Conservation (phyloP, 805 yeast genomes). For the Pichia rugopelliculosa region DNA sequence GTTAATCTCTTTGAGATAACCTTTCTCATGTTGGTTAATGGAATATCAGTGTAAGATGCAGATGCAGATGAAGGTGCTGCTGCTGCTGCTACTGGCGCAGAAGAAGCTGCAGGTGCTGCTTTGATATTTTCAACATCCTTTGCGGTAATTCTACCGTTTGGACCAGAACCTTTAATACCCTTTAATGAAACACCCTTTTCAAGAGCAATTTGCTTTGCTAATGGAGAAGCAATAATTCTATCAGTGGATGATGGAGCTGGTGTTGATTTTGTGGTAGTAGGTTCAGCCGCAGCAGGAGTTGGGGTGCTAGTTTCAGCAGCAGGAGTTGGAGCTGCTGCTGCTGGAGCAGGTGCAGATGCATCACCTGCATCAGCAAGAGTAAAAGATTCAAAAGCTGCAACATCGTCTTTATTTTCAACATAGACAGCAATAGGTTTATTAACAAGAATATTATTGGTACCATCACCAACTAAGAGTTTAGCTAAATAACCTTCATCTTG, state of each 20-base stretch:
- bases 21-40: slow-evolving; percentile 87
- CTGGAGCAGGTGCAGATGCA: slow-evolving; percentile 35
- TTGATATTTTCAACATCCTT: slow-evolving; percentile 76
- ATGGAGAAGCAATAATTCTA: slow-evolving; percentile 89
- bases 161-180: slow-evolving; percentile 86
- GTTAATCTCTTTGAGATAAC: slow-evolving; percentile 85
- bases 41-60: slow-evolving; percentile 66
- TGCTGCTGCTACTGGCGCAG: slow-evolving; percentile 33
- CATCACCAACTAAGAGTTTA: slow-evolving; percentile 74
- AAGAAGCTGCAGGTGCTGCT: slow-evolving; percentile 28
- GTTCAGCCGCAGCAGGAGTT: slow-evolving; percentile 25
- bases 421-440: slow-evolving; percentile 96
- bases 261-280: slow-evolving; percentile 24
- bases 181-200: slow-evolving; percentile 86
- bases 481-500: slow-evolving; percentile 95
- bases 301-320: slow-evolving; percentile 15
- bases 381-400: slow-evolving; percentile 81
- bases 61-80: slow-evolving; percentile 37
- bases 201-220: slow-evolving; percentile 87
- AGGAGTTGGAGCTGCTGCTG: slow-evolving; percentile 32
- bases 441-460: slow-evolving; percentile 85
- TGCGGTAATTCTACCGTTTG: slow-evolving; percentile 88
- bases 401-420: slow-evolving; percentile 81
- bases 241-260: slow-evolving; percentile 39
- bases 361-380: slow-evolving; percentile 75